Evolutionary conservation across 441 rosid genomes (phyloP), one percentile per base, ranked within the genome.

Genomic region (Arabidopsis lyrata): DNA sequence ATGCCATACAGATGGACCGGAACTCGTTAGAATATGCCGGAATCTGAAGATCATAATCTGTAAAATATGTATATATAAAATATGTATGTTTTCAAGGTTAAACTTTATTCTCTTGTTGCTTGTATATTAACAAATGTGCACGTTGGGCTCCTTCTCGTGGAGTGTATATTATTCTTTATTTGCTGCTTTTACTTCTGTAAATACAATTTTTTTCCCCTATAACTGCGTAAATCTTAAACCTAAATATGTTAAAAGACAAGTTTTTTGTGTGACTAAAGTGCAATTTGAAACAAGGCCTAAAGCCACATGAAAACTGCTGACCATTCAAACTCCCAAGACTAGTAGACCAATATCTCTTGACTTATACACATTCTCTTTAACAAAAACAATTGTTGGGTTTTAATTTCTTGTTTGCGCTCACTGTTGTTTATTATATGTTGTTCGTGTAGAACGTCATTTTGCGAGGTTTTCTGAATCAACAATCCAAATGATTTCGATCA

Each of bases 21-120:
- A 29, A 29, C 31, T 29, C 31, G 31, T 5, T 29, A 29, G 79
- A 55, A 76, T 76, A 76, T 76, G 52, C 75, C 38, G 79, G 66
- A 76, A 69, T 55, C 66, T 38, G 11, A 47, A 62, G 65, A 69
- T 75, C 75, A 63, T 69, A 76, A 42, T 53, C 38, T 24, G 41
- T 29, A 66, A 42, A 7, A 5, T 73, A 31, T 12, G 9, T 59
- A 10, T 38, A 44, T 16, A 48, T 16, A 35, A 14, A 36, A 8
- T 11, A 18, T 24, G n/a, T 13, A 15, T 45, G 20, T 45, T 45
- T 70, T 44, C 38, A 8, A 48, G 64, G 22, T 49, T 9, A 29
- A 49, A 16, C 11, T 50, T 18, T 68, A 57, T 57, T 22, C 45
- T 57, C 27, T 47, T 66, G 31, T 36, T 66, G 54, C 54, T 57